Conservation (phyloP, 306 rosid genomes). For the Carpinus fangiana region DNA sequence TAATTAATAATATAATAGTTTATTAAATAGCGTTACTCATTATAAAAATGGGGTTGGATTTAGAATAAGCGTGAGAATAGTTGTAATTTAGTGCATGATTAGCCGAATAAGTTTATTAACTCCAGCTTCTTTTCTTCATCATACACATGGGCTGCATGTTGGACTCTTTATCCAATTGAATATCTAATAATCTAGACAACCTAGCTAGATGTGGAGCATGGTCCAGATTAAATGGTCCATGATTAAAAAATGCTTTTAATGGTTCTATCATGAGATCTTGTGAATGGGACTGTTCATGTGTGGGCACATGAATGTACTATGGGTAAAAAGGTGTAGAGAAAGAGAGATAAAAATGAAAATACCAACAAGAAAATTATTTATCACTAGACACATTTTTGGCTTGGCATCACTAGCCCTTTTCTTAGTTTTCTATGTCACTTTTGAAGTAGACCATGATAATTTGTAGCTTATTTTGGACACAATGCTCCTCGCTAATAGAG, state of each 20-base stretch:
- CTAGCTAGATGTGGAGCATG: background rate
- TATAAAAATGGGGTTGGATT: slow-evolving; percentile 37
- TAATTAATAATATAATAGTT: too few species aligned
- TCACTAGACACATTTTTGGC: background rate
- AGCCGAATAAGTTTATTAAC: slow-evolving; percentile 20
- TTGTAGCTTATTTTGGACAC: background rate
- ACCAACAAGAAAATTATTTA: slow-evolving; percentile 28
- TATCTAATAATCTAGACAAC: slow-evolving; percentile 27
- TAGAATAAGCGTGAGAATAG: background rate
- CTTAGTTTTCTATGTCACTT: background rate
- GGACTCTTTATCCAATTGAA: slow-evolving; percentile 21
- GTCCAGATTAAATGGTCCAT: slow-evolving; percentile 24
- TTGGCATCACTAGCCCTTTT: slow-evolving; percentile 6
- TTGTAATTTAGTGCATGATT: slow-evolving; percentile 27
- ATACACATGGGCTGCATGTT: slow-evolving; percentile 52
- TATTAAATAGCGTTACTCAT: too few species aligned
- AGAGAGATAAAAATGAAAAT: background rate
- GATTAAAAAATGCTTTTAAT: background rate
- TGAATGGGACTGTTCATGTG: background rate
- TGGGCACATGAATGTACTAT: too few species aligned
- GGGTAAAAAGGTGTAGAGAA: background rate
- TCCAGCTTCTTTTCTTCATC: background rate
- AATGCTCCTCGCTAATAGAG: background rate
- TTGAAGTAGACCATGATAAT: background rate
- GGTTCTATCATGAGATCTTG: background rate